Evolutionary conservation across 2,329 filamentous ascomycete genomes (phyloP), one percentile per base, ranked within the genome.

Genomic region (Escovopsis sp.): DNA sequence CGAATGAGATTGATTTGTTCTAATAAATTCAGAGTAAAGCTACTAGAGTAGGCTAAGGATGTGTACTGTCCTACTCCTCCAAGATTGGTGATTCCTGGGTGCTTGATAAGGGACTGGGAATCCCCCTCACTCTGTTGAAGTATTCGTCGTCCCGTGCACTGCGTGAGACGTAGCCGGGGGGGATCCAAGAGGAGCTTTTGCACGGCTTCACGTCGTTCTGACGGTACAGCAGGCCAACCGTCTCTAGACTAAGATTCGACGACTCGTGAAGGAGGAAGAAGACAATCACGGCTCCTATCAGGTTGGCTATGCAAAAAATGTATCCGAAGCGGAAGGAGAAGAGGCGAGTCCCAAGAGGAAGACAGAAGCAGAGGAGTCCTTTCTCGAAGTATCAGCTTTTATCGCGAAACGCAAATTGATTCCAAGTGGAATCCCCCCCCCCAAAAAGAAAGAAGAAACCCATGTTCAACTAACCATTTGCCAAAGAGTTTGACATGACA

Each of bases 191-290:
- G 46, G 62, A 57, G 51, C 73, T 77, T 55, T 68, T 70, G 71
- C 75, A 78, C 3, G 79, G 70, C 57, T 72, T 73, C n/a, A 82
- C 67, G 36, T 65, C 48, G 3, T 50, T 59, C 18, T 77, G 61
- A 39, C 78, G 69, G 56, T 85, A 85, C 76, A 82, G 80, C 41
- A 73, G 70, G 57, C 85, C 80, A 44, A 85, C 75, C 50, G 82
- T 76, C 61, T 85, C 80, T n/a, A 85, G 67, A 11, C 74, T 76
- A 9, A 80, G 69, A 35, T 69, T 72, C 47, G 74, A 70, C 12
- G 71, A 76, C 55, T 85, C 80, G 57, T 74, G 78, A 43, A 84
- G 68, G 59, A 81, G 82, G 64, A 84, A 80, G 65, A 75, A 84
- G 26, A 82, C 74, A 18, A 81, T 57, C 0, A 72, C 51, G 2